Evolutionary conservation across 108 stramenopile species (phyloP).

Genomic region (Fistulifera pelliculosa): DNA sequence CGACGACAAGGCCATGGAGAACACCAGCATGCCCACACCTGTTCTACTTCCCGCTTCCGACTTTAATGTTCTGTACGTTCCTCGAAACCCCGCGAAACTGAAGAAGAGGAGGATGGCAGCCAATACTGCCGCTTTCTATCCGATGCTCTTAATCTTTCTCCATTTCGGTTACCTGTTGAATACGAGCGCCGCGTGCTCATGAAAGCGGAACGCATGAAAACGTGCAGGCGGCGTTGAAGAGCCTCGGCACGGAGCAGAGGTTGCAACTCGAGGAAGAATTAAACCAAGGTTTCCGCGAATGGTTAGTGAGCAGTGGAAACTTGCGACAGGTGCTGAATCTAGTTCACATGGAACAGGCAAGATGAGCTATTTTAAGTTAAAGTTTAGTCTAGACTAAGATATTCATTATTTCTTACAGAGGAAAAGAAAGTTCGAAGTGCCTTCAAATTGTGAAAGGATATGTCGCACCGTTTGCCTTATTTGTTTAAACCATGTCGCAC

Average conservation of each 20-base stretch:
- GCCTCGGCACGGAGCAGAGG: conserved; percentile 50
- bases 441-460: too few species aligned
- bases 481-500: too few species aligned
- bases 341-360: conserved; percentile 64
- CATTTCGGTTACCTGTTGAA: conserved; percentile 77
- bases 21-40: conserved; percentile 51
- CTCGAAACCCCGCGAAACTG: conserved; percentile 42
- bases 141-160: conserved; percentile 66
- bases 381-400: too few species aligned
- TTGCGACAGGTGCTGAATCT: conserved; percentile 87
- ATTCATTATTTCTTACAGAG: too few species aligned
- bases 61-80: conserved; percentile 69
- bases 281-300: conserved; percentile 78
- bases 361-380: too few species aligned
- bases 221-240: conserved; percentile 62
- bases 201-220: conserved; percentile 68
- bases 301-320: conserved; percentile 88
- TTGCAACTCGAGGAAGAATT: conserved; percentile 66
- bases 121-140: conserved; percentile 72
- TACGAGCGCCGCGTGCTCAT: conserved; percentile 64
- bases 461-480: too few species aligned
- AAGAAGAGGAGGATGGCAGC: conserved; percentile 31
- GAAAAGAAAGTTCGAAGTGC: too few species aligned
- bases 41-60: conserved; percentile 66
- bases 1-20: conserved; percentile 22